phyloP scores from a whole-genome alignment of 805 yeast genomes.

The Danielia reshetovae region DNA sequence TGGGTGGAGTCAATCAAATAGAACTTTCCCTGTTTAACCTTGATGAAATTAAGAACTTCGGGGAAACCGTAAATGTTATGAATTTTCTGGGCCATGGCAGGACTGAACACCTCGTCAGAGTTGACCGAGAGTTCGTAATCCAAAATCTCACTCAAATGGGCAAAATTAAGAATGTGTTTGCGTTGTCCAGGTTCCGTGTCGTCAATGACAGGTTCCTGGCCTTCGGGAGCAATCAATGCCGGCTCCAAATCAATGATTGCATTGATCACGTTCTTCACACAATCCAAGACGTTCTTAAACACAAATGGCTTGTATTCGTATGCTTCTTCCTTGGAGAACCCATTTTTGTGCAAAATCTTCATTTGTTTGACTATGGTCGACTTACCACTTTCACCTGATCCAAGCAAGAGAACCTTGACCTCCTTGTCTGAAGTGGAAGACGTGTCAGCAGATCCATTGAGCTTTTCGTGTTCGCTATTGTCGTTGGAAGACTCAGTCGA shows the following conservation, averaged over 20 bases:
- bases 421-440: conserved; percentile 31
- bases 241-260: conserved; percentile 58
- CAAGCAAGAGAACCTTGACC: conserved; percentile 70
- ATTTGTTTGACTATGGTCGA: conserved; percentile 79
- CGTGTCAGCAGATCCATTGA: not conserved
- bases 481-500: conserved; percentile 11
- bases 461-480: conserved; percentile 1
- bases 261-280: conserved; percentile 64
- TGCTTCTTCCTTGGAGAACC: conserved; percentile 67
- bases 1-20: conserved; percentile 83
- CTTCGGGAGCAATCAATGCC: conserved; percentile 26
- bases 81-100: conserved; percentile 46
- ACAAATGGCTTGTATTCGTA: conserved; percentile 75
- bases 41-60: conserved; percentile 53
- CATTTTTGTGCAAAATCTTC: conserved; percentile 71
- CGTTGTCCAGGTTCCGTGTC: conserved; percentile 3
- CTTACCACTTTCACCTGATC: conserved; percentile 88
- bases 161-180: conserved; percentile 22
- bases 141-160: conserved; percentile 43
- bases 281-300: conserved; percentile 70
- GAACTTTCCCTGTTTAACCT: conserved; percentile 61
- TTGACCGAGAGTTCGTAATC: conserved; percentile 50
- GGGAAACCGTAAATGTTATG: conserved; percentile 52
- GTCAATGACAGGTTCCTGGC: conserved; percentile 1
- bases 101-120: conserved; percentile 50